A percentile compares a stretch with the other conserved stretches of the same genome.
Conservation (phyloP, 2,329 filamentous ascomycete genomes). For the Ophiocordyceps robertsii region DNA sequence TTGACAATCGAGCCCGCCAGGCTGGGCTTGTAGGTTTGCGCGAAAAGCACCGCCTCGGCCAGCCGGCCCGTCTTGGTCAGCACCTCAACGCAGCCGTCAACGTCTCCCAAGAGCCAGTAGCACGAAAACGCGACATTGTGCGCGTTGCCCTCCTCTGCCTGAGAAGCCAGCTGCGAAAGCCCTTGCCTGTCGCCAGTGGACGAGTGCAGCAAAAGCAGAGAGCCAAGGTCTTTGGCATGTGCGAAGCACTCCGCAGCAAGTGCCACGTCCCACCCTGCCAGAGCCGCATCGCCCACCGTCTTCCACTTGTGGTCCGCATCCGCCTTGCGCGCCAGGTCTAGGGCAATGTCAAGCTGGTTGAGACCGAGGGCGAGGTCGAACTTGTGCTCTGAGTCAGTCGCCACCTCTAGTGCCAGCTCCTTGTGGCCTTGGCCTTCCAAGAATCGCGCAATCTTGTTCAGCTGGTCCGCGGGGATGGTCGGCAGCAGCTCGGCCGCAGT, state of each 20-base stretch:
- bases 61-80: slow-evolving; percentile 65
- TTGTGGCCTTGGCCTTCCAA: slow-evolving; percentile 95
- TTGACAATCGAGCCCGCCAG: slow-evolving; percentile 52
- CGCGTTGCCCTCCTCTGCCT: slow-evolving; percentile 62
- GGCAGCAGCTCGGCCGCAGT: slow-evolving; percentile 73
- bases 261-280: slow-evolving; percentile 72
- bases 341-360: slow-evolving; percentile 71
- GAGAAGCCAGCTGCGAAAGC: slow-evolving; percentile 54
- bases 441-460: slow-evolving; percentile 97
- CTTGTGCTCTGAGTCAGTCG: slow-evolving; percentile 89
- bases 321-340: slow-evolving; percentile 69
- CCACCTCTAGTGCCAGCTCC: slow-evolving; percentile 85
- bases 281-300: slow-evolving; percentile 82
- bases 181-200: slow-evolving; percentile 71
- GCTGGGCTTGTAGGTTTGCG: slow-evolving; percentile 91
- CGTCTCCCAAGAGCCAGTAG: slow-evolving; percentile 74
- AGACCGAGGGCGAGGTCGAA: slow-evolving; percentile 83
- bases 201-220: slow-evolving; percentile 75
- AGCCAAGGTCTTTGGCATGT: slow-evolving; percentile 81
- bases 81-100: slow-evolving; percentile 68
- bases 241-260: slow-evolving; percentile 89
- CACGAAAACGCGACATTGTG: slow-evolving; percentile 92
- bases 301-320: slow-evolving; percentile 98
- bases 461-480: slow-evolving; percentile 78
- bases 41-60: slow-evolving; percentile 80